Evolutionary conservation across 495 filamentous ascomycete genomes (phyloP).

Genomic region (Aspergillus nanangensis): DNA sequence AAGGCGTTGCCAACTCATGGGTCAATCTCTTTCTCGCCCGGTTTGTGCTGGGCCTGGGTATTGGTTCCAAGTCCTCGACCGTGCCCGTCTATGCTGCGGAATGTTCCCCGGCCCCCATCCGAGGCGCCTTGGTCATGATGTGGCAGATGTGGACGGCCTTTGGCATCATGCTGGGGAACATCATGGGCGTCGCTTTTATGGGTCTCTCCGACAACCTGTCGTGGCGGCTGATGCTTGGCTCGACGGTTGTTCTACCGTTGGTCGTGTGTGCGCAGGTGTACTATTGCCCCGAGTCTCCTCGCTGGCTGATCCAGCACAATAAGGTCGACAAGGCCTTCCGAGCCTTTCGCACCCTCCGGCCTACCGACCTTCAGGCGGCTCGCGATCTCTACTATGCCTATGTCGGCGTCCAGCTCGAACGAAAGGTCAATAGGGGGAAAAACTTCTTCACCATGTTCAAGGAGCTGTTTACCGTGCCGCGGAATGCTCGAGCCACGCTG

Average conservation of each 20-base stretch:
- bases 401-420: slow-evolving; percentile 41
- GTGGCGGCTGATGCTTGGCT: slow-evolving; percentile 47
- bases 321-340: slow-evolving; percentile 38
- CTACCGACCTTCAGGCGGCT: slow-evolving; percentile 44
- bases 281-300: slow-evolving; percentile 62
- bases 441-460: slow-evolving; percentile 46
- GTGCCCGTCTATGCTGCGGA: slow-evolving; percentile 58
- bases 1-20: slow-evolving; percentile 47
- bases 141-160: slow-evolving; percentile 70
- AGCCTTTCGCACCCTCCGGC: slow-evolving; percentile 41
- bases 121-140: slow-evolving; percentile 59
- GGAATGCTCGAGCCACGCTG: slow-evolving; percentile 50
- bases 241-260: slow-evolving; percentile 37
- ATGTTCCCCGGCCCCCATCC: slow-evolving; percentile 50
- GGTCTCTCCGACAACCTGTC: slow-evolving; percentile 28
- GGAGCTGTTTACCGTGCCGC: slow-evolving; percentile 50
- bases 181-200: slow-evolving; percentile 65
- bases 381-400: slow-evolving; percentile 54
- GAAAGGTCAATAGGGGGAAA: slow-evolving; percentile 37
- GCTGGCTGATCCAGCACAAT: slow-evolving; percentile 59
- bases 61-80: slow-evolving; percentile 55
- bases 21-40: slow-evolving; percentile 49
- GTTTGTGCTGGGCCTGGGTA: slow-evolving; percentile 58
- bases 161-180: slow-evolving; percentile 75
- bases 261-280: slow-evolving; percentile 50